A percentile compares a stretch with the other conserved stretches of the same genome.
phyloP scores from a whole-genome alignment of 352 stramenopile genomes.

The Blastocystis sp. region DNA sequence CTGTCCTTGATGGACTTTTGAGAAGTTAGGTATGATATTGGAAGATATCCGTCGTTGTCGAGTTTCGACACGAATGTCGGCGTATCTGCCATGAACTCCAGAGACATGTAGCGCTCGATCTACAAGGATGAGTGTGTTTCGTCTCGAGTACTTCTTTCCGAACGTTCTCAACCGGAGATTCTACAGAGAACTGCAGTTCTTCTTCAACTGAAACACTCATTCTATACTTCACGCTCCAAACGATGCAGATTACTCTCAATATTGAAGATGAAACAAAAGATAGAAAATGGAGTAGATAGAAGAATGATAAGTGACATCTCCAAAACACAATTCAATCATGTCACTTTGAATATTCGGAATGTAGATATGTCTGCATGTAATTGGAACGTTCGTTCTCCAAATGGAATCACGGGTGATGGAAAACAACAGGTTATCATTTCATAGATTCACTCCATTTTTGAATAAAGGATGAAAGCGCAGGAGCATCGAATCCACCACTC shows the following conservation, averaged over 20 bases:
- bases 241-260: neutral
- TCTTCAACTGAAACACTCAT: neutral
- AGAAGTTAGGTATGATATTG: constrained; percentile 20
- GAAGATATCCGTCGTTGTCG: constrained; percentile 32
- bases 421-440: too few relatives aligned
- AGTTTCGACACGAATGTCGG: constrained; percentile 26
- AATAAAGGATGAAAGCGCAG: too few relatives aligned
- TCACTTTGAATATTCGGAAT: too few relatives aligned
- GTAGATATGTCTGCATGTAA: too few relatives aligned
- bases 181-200: neutral
- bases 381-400: too few relatives aligned
- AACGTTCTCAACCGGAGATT: neutral
- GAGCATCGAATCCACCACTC: too few relatives aligned
- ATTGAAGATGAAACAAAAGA: neutral
- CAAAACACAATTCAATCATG: too few relatives aligned
- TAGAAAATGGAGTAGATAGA: neutral
- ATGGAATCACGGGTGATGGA: too few relatives aligned
- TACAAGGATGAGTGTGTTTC: neutral
- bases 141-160: neutral
- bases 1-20: neutral
- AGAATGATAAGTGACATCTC: too few relatives aligned
- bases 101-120: constrained; percentile 29
- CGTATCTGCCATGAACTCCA: constrained; percentile 23
- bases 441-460: too few relatives aligned
- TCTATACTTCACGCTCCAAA: neutral